Evolutionary conservation across 1,139 yeast species (phyloP), one percentile per base, ranked within the genome.

Genomic region (Taphrina populina): DNA sequence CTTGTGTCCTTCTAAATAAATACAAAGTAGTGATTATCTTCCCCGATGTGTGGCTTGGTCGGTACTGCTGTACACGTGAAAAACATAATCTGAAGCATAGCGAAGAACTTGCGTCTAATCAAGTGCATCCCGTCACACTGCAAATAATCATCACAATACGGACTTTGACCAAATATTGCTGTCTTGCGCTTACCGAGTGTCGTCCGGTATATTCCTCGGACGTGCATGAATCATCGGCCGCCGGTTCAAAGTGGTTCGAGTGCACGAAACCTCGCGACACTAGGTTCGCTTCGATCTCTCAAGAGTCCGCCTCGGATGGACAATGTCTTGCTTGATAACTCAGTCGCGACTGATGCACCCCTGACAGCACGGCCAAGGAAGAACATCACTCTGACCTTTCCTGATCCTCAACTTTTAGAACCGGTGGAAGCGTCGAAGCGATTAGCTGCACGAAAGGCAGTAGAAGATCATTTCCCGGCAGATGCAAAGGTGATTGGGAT

Each of bases 371-470:
- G 23, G 6, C 54, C 46, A 10, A 30, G 44, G 24, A 29, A 39
- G 17, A 24, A 37, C 6, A 33, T 37, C 17, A 41, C 40, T 23
- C 49, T 52, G 5, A 52, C 41, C 1, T 52, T 52, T 20, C 56
- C 56, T 10, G 49, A 52, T 35, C 56, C 56, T 10, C 21, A 33
- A 15, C 19, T n/a, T 27, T 36, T 52, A 4, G 46, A 57, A 37
- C 64, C 68, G 20, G 65, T 71, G 37, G 90, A 84, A 70, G 68
- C 76, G 61, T 87, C 92, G 44, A 92, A 92, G 69, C 80, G 85
- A 68, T 74, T 81, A 1, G 96, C 97, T 24, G 97, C 97, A 11
- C 88, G 83, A 73, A 76, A 77, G 60, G 98, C 99, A 1, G 95
- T 94, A 34, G 96, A 90, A 69, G 90, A 86, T 60, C 86, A 90